Percentiles rank a stretch among this genome's conserved stretches.
phyloP scores from a whole-genome alignment of 169 alveolate species.

The Cryptosporidium parvum region DNA sequence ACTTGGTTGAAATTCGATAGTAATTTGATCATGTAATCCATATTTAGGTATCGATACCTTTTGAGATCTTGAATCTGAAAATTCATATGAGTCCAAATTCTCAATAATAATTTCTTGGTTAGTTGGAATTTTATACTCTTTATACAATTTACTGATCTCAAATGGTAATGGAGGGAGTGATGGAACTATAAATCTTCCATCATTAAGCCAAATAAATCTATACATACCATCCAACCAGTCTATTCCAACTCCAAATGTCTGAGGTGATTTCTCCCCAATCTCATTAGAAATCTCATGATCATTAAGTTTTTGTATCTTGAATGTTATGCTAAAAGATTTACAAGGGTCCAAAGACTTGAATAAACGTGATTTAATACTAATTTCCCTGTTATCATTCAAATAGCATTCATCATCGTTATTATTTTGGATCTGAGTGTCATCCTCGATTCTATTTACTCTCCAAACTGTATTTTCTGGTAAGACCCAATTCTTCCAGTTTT shows the following conservation, averaged over 20 bases:
- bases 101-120: slow-evolving; percentile 38
- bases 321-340: slow-evolving; percentile 39
- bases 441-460: slow-evolving; percentile 34
- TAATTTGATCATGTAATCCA: slow-evolving; percentile 79
- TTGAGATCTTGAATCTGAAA: background rate
- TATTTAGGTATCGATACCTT: slow-evolving; percentile 63
- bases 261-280: background rate
- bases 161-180: slow-evolving; percentile 61
- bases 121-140: slow-evolving; percentile 51
- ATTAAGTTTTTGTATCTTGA: background rate
- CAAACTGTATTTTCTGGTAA: slow-evolving; percentile 20
- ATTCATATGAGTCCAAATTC: background rate
- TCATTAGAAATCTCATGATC: background rate
- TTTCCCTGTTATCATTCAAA: slow-evolving; percentile 53
- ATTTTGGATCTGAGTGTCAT: slow-evolving; percentile 3
- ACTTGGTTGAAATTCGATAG: slow-evolving; percentile 86
- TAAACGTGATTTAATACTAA: slow-evolving; percentile 19
- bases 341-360: slow-evolving; percentile 49
- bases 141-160: slow-evolving; percentile 46
- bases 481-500: slow-evolving; percentile 38
- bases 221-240: slow-evolving; percentile 72
- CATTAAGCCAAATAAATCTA: slow-evolving; percentile 49
- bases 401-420: slow-evolving; percentile 75
- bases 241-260: slow-evolving; percentile 53
- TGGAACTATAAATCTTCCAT: slow-evolving; percentile 59